These are phyloP conservation scores for Capsella bursapastoris DNA, from an alignment of 345 rosid species.

Conservation along the genomic window DNA sequence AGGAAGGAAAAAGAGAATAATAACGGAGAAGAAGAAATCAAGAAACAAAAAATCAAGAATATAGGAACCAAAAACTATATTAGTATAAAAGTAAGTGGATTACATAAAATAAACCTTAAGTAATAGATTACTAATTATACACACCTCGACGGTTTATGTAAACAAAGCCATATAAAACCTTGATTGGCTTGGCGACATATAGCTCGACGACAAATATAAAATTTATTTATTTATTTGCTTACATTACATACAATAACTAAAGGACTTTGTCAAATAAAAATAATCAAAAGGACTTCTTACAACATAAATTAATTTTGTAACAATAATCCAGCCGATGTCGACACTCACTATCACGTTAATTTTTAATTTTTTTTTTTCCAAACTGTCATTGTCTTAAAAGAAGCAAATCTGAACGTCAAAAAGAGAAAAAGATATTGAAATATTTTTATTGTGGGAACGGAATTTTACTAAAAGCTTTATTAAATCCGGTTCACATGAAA, in stretches of 20 bases:
- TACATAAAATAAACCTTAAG: not conserved
- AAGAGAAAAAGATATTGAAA: conserved; percentile 19
- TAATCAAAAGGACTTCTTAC: conserved; percentile 12
- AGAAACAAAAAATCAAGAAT: conserved; percentile 31
- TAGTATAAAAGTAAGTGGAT: conserved; percentile 27
- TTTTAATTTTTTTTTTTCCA: not conserved
- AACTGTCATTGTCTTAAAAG: conserved; percentile 33
- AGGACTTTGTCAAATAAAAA: not conserved
- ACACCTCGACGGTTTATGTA: conserved; percentile 21
- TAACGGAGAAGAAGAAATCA: conserved; percentile 43
- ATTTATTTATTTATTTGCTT: conserved; percentile 14
- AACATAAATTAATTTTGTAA: not conserved
- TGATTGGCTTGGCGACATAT: conserved; percentile 52
- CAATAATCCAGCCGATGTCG: conserved; percentile 41
- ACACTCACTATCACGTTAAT: conserved; percentile 50
- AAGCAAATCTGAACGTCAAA: conserved; percentile 19
- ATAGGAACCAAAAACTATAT: conserved; percentile 25
- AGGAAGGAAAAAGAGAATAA: conserved; percentile 39
- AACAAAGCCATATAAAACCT: conserved; percentile 37
- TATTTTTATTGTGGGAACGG: not conserved
- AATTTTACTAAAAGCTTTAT: not conserved
- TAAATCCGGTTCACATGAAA: too few species aligned
- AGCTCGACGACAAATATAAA: conserved; percentile 30
- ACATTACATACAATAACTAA: not conserved
- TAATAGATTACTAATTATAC: conserved; percentile 14